Evolutionary conservation across 129 eudicot species (phyloP).

Genomic region (Arctium minus): DNA sequence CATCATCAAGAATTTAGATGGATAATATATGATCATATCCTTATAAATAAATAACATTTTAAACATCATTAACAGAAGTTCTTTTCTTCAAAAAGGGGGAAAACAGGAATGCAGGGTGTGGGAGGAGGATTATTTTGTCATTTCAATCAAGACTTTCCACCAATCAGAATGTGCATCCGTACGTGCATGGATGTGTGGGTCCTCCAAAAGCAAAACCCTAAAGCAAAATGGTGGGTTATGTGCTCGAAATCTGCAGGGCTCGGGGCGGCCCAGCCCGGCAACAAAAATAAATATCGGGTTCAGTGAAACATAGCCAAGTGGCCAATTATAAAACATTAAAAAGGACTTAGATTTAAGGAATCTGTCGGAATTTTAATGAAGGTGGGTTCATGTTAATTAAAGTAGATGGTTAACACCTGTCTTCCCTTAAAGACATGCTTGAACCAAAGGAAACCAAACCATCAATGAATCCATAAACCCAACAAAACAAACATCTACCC

Average conservation of each 20-base stretch:
- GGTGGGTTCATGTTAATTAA: conserved; percentile 20
- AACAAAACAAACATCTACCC: conserved; percentile 7
- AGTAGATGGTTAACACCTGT: conserved; percentile 32
- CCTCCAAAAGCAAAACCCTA: conserved; percentile 21
- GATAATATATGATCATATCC: background rate
- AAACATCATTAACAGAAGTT: background rate
- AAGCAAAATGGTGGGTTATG: conserved; percentile 19
- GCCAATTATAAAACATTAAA: conserved; percentile 13
- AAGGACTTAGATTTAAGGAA: conserved; percentile 27
- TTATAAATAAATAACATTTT: background rate
- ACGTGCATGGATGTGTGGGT: conserved; percentile 4
- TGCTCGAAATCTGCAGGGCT: conserved; percentile 26
- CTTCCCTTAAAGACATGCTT: conserved; percentile 34
- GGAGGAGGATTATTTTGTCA: background rate
- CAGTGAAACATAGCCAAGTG: conserved; percentile 37
- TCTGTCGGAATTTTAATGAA: conserved; percentile 30
- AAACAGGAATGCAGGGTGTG: background rate
- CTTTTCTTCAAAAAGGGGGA: background rate
- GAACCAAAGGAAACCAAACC: conserved; percentile 34
- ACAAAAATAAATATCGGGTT: conserved; percentile 33
- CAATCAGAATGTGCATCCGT: background rate
- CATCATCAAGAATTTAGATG: background rate
- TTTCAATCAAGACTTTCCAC: background rate
- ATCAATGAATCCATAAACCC: conserved; percentile 28
- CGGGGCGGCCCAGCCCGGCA: conserved; percentile 27